These are phyloP conservation scores for Haematococcus sp. DNA, from an alignment of 139 green algal genomes.

Conservation along the genomic window DNA sequence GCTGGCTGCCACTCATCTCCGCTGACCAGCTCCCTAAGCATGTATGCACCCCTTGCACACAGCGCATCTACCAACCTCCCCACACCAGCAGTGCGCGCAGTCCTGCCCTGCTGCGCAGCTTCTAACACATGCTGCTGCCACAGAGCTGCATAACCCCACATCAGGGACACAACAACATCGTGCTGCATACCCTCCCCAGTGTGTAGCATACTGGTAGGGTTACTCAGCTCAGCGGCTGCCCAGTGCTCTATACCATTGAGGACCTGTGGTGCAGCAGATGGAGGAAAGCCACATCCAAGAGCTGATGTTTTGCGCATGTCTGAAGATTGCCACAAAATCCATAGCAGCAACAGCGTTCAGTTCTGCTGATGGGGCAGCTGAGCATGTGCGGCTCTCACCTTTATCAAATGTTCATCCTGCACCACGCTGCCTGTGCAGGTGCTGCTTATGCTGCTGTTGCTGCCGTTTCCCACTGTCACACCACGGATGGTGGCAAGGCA, in stretches of 20 bases:
- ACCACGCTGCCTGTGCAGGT: too few species aligned
- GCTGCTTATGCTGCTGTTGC: too few species aligned
- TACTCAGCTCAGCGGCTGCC: neutral
- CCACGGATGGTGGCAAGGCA: too few species aligned
- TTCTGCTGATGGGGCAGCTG: too few species aligned
- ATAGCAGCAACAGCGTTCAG: too few species aligned
- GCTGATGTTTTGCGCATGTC: too few species aligned
- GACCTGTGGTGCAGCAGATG: neutral
- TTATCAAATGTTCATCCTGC: too few species aligned
- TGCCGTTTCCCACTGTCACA: too few species aligned
- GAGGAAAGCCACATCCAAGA: too few species aligned
- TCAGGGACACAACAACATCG: neutral
- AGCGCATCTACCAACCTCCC: neutral
- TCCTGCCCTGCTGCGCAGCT: neutral
- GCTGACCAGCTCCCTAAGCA: neutral
- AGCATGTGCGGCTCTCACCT: too few species aligned
- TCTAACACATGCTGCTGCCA: neutral
- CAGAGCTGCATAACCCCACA: neutral
- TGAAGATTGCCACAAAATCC: too few species aligned
- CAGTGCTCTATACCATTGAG: neutral
- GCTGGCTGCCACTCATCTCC: conserved; percentile 16
- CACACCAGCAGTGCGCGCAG: neutral
- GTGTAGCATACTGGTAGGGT: neutral
- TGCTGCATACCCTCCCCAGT: neutral
- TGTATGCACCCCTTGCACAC: neutral